These are phyloP conservation scores for Penicillium sp. DNA, from an alignment of 2,329 filamentous ascomycete species.

Conservation along the genomic window DNA sequence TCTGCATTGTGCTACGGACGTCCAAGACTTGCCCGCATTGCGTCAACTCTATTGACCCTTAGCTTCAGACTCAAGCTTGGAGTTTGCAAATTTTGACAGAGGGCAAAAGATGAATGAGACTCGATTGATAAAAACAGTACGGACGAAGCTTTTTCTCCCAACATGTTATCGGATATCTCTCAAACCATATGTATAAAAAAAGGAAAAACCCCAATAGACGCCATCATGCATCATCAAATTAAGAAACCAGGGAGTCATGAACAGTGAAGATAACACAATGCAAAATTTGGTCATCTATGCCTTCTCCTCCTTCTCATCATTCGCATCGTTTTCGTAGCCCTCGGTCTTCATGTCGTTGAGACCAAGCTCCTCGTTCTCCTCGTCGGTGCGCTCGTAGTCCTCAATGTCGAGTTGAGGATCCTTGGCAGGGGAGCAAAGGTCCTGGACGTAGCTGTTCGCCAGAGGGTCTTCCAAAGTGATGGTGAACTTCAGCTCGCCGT, in stretches of 20 bases:
- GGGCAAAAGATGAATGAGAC: no score
- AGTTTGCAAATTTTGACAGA: no score
- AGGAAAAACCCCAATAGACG: conserved; percentile 15
- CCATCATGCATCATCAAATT: conserved; percentile 19
- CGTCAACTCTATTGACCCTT: no score
- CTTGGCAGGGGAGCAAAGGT: conserved; percentile 68
- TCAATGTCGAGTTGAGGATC: conserved; percentile 77
- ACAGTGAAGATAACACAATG: no score
- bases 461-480: conserved; percentile 81
- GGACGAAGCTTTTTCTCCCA: conserved; percentile 9
- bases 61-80: no score
- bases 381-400: conserved; percentile 78
- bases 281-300: conserved; percentile 16
- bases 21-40: no score
- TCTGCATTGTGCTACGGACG: no score
- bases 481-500: conserved; percentile 72
- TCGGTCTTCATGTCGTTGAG: conserved; percentile 90
- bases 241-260: conserved; percentile 5
- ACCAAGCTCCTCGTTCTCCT: conserved; percentile 91
- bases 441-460: conserved; percentile 90
- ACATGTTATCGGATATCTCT: conserved; percentile 20
- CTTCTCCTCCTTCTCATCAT: conserved; percentile 18
- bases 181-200: neutral
- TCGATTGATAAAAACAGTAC: neutral
- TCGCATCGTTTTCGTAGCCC: conserved; percentile 62